Base-by-base conservation (phyloP, 805 yeast genomes). In the Blastobotrys chiropterorum region DNA sequence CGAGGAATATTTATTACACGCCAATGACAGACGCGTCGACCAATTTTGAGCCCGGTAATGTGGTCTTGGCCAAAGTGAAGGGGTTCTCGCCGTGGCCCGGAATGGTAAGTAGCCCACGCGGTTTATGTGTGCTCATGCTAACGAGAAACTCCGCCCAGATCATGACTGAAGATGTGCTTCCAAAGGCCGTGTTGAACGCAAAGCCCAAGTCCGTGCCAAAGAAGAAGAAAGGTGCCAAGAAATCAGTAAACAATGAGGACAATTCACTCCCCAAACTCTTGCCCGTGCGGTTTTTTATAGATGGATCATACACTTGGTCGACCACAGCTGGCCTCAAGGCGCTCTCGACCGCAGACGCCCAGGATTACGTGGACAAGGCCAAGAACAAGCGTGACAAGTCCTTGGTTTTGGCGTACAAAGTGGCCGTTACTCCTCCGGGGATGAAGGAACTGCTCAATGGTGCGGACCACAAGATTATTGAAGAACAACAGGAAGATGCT, bases 51-150 rank as follows among this genome's bases (percentile, higher is more conserved):
- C 78, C 83, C 1, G 82, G 84, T 2, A 68, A 73, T 22, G 67
- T 80, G 3, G 86, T 88, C 0, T 72, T 88, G 20, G 94, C 94
- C 5, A 88, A 88, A 66, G 81, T 88, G 46, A 88, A 86, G 62
- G 95, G 95, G 6, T 88, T 82, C 63, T 86, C 95, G 2, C 85
- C 90, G 42, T 88, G 96, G 96, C 96, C 96, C 0, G 90, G 90
- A 2, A 82, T 87, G 81, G 81, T 86, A 49, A 8, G 56, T 47
- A 16, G n/a, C 22, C 15, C 44, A 6, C 13, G 38, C 3, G 16
- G 11, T 34, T 6, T 15, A 14, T 15, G 41, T 15, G 41, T 38
- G 13, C 41, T 5, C 5, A 15, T 4, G 17, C 41, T 14, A 38
- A 38, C 6, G 19, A 3, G n/a, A n/a, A n/a, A n/a, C n/a, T n/a